Evolutionary conservation across 345 rosid genomes (phyloP).

Genomic region (Moricandia arvensis): DNA sequence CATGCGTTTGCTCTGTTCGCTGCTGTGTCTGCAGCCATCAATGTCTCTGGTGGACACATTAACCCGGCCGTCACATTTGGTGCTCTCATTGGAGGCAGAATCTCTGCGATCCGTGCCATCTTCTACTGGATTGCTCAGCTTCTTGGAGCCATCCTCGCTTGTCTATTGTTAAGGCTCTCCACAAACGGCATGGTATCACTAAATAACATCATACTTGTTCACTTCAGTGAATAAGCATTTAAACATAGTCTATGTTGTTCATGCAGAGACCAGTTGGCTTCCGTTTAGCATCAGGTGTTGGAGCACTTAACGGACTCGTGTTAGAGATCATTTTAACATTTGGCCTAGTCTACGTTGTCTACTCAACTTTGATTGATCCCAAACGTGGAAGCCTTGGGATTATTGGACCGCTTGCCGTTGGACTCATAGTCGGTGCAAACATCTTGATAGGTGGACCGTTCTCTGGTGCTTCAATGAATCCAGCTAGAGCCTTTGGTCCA

Average conservation of each 20-base stretch:
- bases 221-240: no score
- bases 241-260: background rate
- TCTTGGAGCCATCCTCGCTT: slow-evolving; percentile 59
- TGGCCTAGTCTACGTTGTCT: slow-evolving; percentile 37
- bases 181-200: slow-evolving; percentile 62
- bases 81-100: slow-evolving; percentile 68
- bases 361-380: slow-evolving; percentile 39
- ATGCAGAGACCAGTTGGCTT: slow-evolving; percentile 72
- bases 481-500: slow-evolving; percentile 47
- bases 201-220: no score
- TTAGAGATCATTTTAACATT: slow-evolving; percentile 40
- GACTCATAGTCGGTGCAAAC: slow-evolving; percentile 37
- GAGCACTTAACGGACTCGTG: slow-evolving; percentile 40
- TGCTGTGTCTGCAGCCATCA: slow-evolving; percentile 59
- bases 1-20: slow-evolving; percentile 64
- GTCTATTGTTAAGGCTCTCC: slow-evolving; percentile 55
- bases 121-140: slow-evolving; percentile 81
- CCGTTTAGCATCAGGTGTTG: slow-evolving; percentile 51
- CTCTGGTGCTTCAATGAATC: slow-evolving; percentile 42
- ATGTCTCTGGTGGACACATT: slow-evolving; percentile 72
- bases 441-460: slow-evolving; percentile 39
- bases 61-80: slow-evolving; percentile 85
- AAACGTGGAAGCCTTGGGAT: slow-evolving; percentile 40
- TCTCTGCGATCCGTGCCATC: slow-evolving; percentile 53
- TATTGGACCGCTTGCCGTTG: slow-evolving; percentile 39